Evolutionary conservation across 1,284 basidiomycete species (phyloP).

Genomic region (Lignosus rhinocerotis): DNA sequence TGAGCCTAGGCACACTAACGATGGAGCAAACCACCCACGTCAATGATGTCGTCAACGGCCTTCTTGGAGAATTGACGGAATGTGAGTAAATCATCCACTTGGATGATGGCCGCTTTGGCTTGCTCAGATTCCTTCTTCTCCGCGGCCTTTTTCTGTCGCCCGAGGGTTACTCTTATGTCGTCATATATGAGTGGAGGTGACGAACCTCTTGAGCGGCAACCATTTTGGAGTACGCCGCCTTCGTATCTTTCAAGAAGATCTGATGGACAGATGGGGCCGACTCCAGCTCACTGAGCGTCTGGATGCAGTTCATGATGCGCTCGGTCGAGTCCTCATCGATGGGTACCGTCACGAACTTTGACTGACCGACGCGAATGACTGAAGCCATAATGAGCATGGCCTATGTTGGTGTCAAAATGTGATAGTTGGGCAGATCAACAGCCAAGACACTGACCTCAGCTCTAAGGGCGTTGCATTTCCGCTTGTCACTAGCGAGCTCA

Average conservation of each 20-base stretch:
- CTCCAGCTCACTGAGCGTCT: conserved; percentile 83
- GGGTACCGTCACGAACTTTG: conserved; percentile 88
- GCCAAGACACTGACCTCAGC: conserved; percentile 69
- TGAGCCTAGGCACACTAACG: not conserved
- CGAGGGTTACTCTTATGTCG: not conserved
- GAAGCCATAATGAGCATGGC: conserved; percentile 99
- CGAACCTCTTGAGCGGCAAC: conserved; percentile 85
- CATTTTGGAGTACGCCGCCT: conserved; percentile 94
- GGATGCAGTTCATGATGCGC: conserved; percentile 95
- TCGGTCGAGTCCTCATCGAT: conserved; percentile 99
- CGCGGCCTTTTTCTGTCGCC: conserved; percentile 69
- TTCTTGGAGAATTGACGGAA: conserved; percentile 98
- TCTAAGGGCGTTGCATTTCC: conserved; percentile 71
- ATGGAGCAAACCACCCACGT: conserved; percentile 56
- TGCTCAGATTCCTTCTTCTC: conserved; percentile 87
- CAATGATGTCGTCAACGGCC: conserved; percentile 75
- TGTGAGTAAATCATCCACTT: conserved; percentile 90
- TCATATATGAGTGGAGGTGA: conserved; percentile 3
- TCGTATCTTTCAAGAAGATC: conserved; percentile 93
- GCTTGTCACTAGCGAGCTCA: conserved; percentile 58
- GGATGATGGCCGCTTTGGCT: conserved; percentile 72
- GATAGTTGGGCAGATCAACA: not conserved
- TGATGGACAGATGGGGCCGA: conserved; percentile 67
- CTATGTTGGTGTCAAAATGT: conserved; percentile 36
- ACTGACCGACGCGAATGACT: conserved; percentile 95